Conservation (phyloP, 2,329 filamentous ascomycete genomes). For the Lasiodiplodia theobromae region DNA sequence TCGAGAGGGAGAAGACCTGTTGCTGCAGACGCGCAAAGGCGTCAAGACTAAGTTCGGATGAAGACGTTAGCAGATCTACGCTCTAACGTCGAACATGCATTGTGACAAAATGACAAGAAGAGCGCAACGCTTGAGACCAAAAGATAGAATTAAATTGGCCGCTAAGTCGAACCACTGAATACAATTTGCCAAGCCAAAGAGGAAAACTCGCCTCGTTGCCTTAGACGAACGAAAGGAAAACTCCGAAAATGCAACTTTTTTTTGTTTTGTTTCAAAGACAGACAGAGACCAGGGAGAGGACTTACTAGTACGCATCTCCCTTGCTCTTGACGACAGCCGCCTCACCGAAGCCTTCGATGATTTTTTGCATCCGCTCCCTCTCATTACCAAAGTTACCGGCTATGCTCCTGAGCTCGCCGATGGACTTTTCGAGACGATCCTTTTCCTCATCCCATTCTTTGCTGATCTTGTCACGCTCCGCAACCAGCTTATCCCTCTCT, state of each 20-base stretch:
- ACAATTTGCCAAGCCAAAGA: slow-evolving; percentile 1
- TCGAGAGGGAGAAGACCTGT: slow-evolving; percentile 60
- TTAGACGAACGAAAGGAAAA: not conserved
- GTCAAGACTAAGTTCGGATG: slow-evolving; percentile 50
- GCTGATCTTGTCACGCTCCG: slow-evolving; percentile 46
- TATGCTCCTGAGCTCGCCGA: slow-evolving; percentile 39
- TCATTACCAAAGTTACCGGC: slow-evolving; percentile 50
- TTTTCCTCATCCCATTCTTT: slow-evolving; percentile 39
- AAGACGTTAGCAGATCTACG: slow-evolving; percentile 5
- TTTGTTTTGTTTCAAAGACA: not conserved
- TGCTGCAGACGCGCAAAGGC: slow-evolving; percentile 60
- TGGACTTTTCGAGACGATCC: slow-evolving; percentile 33
- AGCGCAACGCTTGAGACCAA: not conserved
- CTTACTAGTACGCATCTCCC: slow-evolving; percentile 55
- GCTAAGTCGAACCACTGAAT: slow-evolving; percentile 5
- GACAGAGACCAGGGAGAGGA: slow-evolving; percentile 34
- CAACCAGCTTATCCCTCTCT: slow-evolving; percentile 41
- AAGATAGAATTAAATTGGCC: slow-evolving; percentile 15
- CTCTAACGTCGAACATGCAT: not conserved
- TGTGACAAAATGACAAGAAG: not conserved
- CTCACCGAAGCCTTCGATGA: slow-evolving; percentile 52
- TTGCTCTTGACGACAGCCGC: slow-evolving; percentile 53
- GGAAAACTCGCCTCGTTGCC: not conserved
- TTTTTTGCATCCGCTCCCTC: slow-evolving; percentile 51
- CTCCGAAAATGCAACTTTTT: slow-evolving; percentile 11